Evolutionary conservation across 257 asterid species (phyloP).

Genomic region (Fraxinus americana): DNA sequence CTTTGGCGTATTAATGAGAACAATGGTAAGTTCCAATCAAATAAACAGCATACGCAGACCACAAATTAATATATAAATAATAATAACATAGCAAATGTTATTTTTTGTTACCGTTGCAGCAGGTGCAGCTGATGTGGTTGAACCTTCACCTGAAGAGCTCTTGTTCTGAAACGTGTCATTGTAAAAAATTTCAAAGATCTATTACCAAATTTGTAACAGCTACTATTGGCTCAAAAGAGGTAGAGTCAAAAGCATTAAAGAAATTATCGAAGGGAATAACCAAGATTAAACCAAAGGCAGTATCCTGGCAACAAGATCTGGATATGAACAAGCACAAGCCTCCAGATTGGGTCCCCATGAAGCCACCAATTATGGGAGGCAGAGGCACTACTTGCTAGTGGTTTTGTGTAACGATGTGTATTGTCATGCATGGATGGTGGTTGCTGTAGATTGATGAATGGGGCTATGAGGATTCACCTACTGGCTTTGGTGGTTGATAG

Average conservation of each 20-base stretch:
- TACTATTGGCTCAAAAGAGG: neutral
- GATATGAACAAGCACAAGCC: neutral
- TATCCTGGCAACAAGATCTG: neutral
- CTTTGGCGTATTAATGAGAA: too few species aligned
- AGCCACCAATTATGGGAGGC: neutral
- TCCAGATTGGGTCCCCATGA: neutral
- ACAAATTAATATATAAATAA: neutral
- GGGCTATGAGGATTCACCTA: neutral
- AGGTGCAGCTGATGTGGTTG: constrained; percentile 58
- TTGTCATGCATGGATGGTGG: neutral
- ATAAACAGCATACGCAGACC: neutral
- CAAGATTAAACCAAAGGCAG: neutral
- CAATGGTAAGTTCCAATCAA: too few species aligned
- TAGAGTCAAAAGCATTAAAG: neutral
- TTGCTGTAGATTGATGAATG: neutral
- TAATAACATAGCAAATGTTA: neutral
- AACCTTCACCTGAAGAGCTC: constrained; percentile 61
- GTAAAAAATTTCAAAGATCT: constrained; percentile 5
- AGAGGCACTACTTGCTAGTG: neutral
- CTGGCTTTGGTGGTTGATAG: neutral
- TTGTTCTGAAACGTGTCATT: constrained; percentile 45
- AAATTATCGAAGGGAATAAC: neutral
- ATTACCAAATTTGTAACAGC: neutral
- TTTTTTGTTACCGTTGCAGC: constrained; percentile 47
- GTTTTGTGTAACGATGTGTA: neutral